Evolutionary conservation across 2,329 filamentous ascomycete genomes (phyloP).

Genomic region (Colletotrichum scovillei): DNA sequence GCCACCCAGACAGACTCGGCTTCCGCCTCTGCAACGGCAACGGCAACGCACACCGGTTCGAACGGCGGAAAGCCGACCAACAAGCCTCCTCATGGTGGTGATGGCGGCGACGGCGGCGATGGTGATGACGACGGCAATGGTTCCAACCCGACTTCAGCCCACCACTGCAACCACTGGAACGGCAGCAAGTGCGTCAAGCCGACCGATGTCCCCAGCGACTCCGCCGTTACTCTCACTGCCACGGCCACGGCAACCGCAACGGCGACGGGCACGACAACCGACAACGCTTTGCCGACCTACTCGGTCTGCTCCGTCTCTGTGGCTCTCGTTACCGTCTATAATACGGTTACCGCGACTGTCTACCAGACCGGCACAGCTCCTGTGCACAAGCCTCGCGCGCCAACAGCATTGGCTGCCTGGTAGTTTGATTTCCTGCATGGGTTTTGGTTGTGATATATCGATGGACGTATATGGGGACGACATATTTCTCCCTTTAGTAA

Average conservation of each 20-base stretch:
- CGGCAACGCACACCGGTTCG: background rate
- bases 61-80: background rate
- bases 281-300: conserved; percentile 27
- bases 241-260: background rate
- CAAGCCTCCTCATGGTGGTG: background rate
- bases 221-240: background rate
- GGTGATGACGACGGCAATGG: background rate
- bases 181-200: conserved; percentile 29
- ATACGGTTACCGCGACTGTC: conserved; percentile 49
- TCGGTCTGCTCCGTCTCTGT: conserved; percentile 43
- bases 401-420: background rate
- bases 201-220: background rate
- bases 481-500: background rate
- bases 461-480: background rate
- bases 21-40: background rate
- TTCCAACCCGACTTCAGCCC: conserved; percentile 17
- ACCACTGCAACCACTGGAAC: conserved; percentile 39
- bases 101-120: background rate
- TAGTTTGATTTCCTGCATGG: background rate
- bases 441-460: background rate
- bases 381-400: conserved; percentile 19
- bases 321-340: conserved; percentile 48
- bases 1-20: background rate
- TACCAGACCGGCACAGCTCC: conserved; percentile 7
- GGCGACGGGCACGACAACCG: conserved; percentile 20